These are phyloP conservation scores for Saccharomyces hybrid DNA, from an alignment of 1,139 yeast species.

Conservation along the genomic window DNA sequence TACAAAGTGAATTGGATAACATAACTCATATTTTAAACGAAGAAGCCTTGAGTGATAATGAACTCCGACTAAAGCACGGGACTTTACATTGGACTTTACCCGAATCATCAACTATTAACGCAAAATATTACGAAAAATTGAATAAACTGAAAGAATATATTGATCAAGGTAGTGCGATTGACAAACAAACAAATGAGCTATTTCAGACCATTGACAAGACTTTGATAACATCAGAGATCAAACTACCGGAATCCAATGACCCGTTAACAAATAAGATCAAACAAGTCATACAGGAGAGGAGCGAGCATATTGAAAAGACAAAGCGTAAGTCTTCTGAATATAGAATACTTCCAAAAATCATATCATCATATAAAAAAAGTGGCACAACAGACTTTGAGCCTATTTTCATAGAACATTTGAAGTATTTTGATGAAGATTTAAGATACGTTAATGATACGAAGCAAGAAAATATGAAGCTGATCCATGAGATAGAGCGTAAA, in stretches of 20 bases:
- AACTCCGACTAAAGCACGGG: constrained; percentile 44
- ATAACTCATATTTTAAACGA: constrained; percentile 42
- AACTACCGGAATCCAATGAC: constrained; percentile 21
- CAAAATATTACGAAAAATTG: constrained; percentile 36
- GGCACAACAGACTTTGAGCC: constrained; percentile 32
- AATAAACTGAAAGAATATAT: constrained; percentile 44
- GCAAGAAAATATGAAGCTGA: constrained; percentile 39
- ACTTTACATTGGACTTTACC: constrained; percentile 44
- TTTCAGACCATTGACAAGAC: constrained; percentile 27
- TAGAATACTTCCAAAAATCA: constrained; percentile 46
- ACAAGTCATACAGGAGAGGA: constrained; percentile 23
- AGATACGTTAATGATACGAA: constrained; percentile 29
- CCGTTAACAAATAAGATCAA: constrained; percentile 19
- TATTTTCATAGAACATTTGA: constrained; percentile 37
- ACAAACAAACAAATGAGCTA: constrained; percentile 33
- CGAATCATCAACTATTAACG: constrained; percentile 37
- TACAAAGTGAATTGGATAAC: constrained; percentile 31
- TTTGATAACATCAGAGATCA: constrained; percentile 27
- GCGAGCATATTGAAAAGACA: constrained; percentile 37
- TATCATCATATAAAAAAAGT: constrained; percentile 39
- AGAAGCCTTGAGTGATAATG: constrained; percentile 52
- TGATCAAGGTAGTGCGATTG: constrained; percentile 56
- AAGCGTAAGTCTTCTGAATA: constrained; percentile 42
- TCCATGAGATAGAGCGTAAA: constrained; percentile 36
- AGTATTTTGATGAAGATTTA: constrained; percentile 34